These are phyloP conservation scores for Dunaliella sp. DNA, from an alignment of 139 green algal genomes.

Conservation along the genomic window DNA sequence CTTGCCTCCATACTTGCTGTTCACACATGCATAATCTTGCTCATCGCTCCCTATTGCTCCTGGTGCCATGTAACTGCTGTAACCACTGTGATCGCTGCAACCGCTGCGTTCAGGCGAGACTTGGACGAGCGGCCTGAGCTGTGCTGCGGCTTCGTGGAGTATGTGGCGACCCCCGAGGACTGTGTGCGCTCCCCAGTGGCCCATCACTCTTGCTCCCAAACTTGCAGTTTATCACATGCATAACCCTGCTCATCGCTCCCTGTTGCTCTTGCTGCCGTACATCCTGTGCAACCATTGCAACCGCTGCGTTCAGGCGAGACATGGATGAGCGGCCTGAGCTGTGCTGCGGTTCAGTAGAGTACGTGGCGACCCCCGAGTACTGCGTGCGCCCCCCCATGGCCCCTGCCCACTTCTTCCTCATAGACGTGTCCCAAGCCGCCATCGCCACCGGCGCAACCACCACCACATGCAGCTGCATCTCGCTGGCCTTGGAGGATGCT, in stretches of 20 bases:
- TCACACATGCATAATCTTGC: too few species aligned
- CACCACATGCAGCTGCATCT: conserved; percentile 64
- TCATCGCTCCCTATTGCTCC: too few species aligned
- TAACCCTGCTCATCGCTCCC: too few species aligned
- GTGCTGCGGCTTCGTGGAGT: conserved; percentile 69
- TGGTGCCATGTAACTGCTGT: too few species aligned
- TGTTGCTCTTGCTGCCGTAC: too few species aligned
- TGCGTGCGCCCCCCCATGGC: conserved; percentile 73
- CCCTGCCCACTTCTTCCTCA: conserved; percentile 79
- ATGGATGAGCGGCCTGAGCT: conserved; percentile 72
- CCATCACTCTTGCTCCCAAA: too few species aligned
- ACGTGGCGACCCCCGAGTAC: conserved; percentile 47
- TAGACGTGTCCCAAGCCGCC: conserved; percentile 71
- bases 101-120: conserved; percentile 54
- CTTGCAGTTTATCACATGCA: too few species aligned
- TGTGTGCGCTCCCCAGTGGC: conserved; percentile 75
- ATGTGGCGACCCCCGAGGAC: conserved; percentile 44
- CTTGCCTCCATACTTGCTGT: too few species aligned
- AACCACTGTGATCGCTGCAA: too few species aligned
- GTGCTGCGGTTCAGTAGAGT: conserved; percentile 71
- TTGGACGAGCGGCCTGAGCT: conserved; percentile 72
- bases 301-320: conserved; percentile 54
- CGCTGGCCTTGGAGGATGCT: conserved; percentile 61
- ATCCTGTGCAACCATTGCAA: too few species aligned
- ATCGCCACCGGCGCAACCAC: conserved; percentile 63